phyloP scores from a whole-genome alignment of 192 early-diverging fungal genomes.

The Dissophora ornata region DNA sequence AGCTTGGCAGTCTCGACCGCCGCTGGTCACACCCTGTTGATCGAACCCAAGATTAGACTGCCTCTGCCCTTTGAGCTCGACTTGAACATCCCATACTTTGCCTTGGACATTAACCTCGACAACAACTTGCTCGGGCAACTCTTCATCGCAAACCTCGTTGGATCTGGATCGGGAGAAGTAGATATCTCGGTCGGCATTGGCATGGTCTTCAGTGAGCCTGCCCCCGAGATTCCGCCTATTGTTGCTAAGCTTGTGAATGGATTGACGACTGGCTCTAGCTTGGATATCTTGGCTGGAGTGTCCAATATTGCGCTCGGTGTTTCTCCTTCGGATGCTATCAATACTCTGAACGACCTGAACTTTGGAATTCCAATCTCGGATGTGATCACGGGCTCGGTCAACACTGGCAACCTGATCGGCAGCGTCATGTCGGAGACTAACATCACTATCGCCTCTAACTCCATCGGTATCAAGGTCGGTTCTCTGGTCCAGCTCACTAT shows the following conservation, averaged over 20 bases:
- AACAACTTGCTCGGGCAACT: slow-evolving; percentile 30
- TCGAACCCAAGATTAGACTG: slow-evolving; percentile 33
- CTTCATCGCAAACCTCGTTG: slow-evolving; percentile 35
- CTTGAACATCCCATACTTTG: slow-evolving; percentile 46
- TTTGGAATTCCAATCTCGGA: slow-evolving; percentile 24
- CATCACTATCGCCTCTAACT: slow-evolving; percentile 27
- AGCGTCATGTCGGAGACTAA: slow-evolving; percentile 24
- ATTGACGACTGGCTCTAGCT: slow-evolving; percentile 31
- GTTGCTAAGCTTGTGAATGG: slow-evolving; percentile 37
- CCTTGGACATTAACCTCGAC: slow-evolving; percentile 47
- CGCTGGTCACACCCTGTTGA: slow-evolving; percentile 46
- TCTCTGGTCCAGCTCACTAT: slow-evolving; percentile 33
- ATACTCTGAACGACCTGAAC: slow-evolving; percentile 31
- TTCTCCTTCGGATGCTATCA: slow-evolving; percentile 38
- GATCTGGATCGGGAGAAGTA: slow-evolving; percentile 40
- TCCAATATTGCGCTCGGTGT: slow-evolving; percentile 45
- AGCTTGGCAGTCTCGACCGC: slow-evolving; percentile 43
- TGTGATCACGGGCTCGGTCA: slow-evolving; percentile 24
- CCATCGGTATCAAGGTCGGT: slow-evolving; percentile 35
- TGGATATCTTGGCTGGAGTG: slow-evolving; percentile 31
- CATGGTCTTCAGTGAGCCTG: slow-evolving; percentile 42
- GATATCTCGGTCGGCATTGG: slow-evolving; percentile 44
- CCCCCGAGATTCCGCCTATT: slow-evolving; percentile 30
- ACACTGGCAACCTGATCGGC: slow-evolving; percentile 14
- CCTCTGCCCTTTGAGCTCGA: slow-evolving; percentile 44